Percentiles rank a stretch among this genome's conserved stretches.
These are phyloP conservation scores for Melocanna baccifera DNA, from an alignment of 176 grass and related monocot genomes.

Conservation along the genomic window DNA sequence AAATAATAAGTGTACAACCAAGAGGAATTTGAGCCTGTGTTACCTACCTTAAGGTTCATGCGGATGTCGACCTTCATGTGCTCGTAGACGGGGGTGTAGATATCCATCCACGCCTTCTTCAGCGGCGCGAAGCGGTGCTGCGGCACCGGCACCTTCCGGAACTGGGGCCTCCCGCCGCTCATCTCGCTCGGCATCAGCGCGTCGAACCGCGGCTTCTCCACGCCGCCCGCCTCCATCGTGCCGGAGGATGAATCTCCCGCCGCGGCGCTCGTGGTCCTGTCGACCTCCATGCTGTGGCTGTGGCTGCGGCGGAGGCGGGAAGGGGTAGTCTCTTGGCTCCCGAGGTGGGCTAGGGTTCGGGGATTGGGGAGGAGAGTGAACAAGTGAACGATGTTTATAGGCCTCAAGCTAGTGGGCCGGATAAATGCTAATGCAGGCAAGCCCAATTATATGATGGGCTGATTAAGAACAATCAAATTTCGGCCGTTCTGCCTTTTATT, in stretches of 20 bases:
- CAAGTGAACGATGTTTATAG: background rate
- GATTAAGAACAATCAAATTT: background rate
- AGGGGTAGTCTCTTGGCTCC: too few species aligned
- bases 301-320: background rate
- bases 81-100: conserved; percentile 66
- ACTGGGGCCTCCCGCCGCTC: conserved; percentile 58
- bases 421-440: background rate
- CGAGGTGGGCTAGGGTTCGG: conserved; percentile 15
- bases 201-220: conserved; percentile 47
- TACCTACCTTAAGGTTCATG: conserved; percentile 85
- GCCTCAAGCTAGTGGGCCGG: background rate
- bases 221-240: conserved; percentile 21
- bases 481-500: too few species aligned
- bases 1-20: background rate
- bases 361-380: background rate
- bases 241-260: background rate
- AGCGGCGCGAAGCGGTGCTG: conserved; percentile 59
- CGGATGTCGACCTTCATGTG: conserved; percentile 88
- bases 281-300: background rate
- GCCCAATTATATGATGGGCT: background rate
- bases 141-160: conserved; percentile 64
- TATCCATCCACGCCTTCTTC: conserved; percentile 75
- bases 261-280: background rate
- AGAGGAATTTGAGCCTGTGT: background rate
- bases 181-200: conserved; percentile 69